Evolutionary conservation across 305 asterid species (phyloP), one percentile per base, ranked within the genome.

Genomic region (Solanum hybrid): DNA sequence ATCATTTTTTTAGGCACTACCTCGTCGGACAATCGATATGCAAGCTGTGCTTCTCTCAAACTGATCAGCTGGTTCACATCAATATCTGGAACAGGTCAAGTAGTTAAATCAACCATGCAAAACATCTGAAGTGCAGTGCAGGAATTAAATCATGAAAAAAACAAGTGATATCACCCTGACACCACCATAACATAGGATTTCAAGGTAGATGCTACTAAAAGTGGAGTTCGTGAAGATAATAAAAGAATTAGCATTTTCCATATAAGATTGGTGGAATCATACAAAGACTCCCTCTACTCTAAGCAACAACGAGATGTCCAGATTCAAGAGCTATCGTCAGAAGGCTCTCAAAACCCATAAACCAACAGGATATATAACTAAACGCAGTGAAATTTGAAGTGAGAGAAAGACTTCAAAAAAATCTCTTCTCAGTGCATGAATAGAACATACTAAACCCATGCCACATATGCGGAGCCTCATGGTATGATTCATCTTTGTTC

Each of bases 41-140:
- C 90, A 90, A 93, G 95, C 89, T 98, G 99, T 31, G 98, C 97
- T 95, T 98, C 98, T 91, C 99, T 95, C 79, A 98, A 96, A 91
- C 94, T 91, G 92, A 96, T 93, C 95, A 98, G 93, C 93, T 96
- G 97, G 84, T 90, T 91, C 90, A 77, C 97, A 89, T 92, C 94
- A 89, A 98, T 89, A 95, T 95, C 99, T 98, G 89, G 92, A 93
- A 61, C 88, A 85, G 13, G n/a, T 57, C 12, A 20, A 85, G 51
- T 10, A 61, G 45, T 22, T 85, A 33, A 84, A 85, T 85, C 29
- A 57, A 61, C 78, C 45, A 51, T 51, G 88, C 51, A 61, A 22
- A 85, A 65, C 51, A 34, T 32, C 88, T 57, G n/a, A 85, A 85
- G 88, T 85, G 39, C 22, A 57, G 88, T 57, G 51, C 45, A 85